Conservation (phyloP, 176 grass and related monocot genomes). For the Luzula sylvatica region DNA sequence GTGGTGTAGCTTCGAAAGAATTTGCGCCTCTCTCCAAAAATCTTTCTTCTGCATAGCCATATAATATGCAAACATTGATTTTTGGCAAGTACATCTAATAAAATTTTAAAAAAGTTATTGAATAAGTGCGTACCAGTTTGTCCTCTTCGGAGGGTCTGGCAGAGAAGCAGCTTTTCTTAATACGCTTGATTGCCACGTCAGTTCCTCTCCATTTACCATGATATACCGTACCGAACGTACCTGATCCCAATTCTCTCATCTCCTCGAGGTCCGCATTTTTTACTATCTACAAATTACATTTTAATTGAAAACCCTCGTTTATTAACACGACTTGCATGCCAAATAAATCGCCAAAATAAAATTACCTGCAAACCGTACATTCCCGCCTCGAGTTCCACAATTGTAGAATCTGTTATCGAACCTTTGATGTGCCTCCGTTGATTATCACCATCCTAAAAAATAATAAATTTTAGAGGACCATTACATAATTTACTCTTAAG, state of each 20-base stretch:
- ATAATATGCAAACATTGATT: too few relatives aligned
- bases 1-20: constrained; percentile 92
- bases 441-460: constrained; percentile 43
- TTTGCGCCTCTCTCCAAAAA: constrained; percentile 95
- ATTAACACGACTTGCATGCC: too few relatives aligned
- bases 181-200: constrained; percentile 95
- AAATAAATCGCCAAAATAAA: background rate
- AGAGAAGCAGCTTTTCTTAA: constrained; percentile 95
- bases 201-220: constrained; percentile 97
- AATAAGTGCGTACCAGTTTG: constrained; percentile 45
- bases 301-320: too few relatives aligned
- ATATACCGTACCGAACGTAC: constrained; percentile 94
- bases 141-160: constrained; percentile 81
- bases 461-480: background rate
- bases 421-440: constrained; percentile 26
- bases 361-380: constrained; percentile 89
- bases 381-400: constrained; percentile 84
- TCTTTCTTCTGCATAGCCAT: constrained; percentile 49
- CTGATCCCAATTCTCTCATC: constrained; percentile 82
- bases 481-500: too few relatives aligned
- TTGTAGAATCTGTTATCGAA: constrained; percentile 51
- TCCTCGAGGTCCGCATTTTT: constrained; percentile 98
- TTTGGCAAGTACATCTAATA: too few relatives aligned
- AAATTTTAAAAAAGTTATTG: background rate
- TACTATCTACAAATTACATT: constrained; percentile 52